Base-by-base conservation (phyloP, 1,139 yeast genomes). In the Pichia sp. region DNA sequence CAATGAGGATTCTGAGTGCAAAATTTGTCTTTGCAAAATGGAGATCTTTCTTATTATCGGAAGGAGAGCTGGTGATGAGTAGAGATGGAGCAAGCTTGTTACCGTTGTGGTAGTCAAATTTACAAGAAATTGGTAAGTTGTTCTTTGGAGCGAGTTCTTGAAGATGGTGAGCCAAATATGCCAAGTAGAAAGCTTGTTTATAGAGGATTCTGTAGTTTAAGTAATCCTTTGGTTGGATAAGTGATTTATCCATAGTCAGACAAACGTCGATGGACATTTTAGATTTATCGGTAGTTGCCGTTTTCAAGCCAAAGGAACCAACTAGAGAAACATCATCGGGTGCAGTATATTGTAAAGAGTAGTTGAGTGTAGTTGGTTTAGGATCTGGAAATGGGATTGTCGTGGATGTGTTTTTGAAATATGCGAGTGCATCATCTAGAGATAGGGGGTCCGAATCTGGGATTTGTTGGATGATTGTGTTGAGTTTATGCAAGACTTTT, bases 371-470 rank as follows among this genome's bases (percentile, higher is more conserved):
- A 11, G 72, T 62, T 27, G 95, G 59, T 52, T 81, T 82, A 12
- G 96, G 96, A 54, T 86, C 95, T 9, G 93, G 86, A 59, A 83
- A 88, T 27, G 97, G 96, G 25, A 87, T 75, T 2, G 74, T 64
- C 8, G 80, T 69, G 38, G 67, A 45, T 27, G 67, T 64, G 33
- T 69, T 59, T 41, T 68, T 63, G 52, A 78, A 72, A 30, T 56
- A 54, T 17, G 52, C 46, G 39, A 69, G 74, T 1, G 77, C 78
- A 35, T 82, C 74, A 5, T 64, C 63, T 29, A 82, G 60, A 1
- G 77, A 52, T 41, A 76, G 59, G 32, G 68, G 66, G 29, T 66
- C 66, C 35, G 72, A 62, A 12, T 71, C 67, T 4, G 87, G 84
- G 6, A 84, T 66, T 44, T 65, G 65, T 46, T 77, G 75, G 25